Evolutionary conservation across 2,329 filamentous ascomycete genomes (phyloP), one percentile per base, ranked within the genome.

Genomic region (Mycogone perniciosa): DNA sequence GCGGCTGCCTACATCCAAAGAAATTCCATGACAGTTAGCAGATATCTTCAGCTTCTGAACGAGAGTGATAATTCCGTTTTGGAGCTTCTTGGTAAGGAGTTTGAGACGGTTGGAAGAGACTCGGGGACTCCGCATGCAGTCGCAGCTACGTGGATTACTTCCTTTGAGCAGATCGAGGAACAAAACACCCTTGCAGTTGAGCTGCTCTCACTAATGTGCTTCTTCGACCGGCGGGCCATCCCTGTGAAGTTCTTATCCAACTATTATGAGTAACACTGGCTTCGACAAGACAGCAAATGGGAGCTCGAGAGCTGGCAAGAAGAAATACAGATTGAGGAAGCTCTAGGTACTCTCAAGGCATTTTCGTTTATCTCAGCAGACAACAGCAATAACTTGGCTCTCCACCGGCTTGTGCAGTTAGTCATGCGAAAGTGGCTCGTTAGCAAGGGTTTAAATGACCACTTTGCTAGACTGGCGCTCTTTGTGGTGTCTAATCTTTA

Each of bases 401-500:
- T 69, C 53, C 67, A 69, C 51, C 57, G 63, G 9, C 62, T 69
- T 0, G 65, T 68, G 3, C 66, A 69, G 41, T 38, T 68, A 27
- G 59, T 63, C 0, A 64, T 63, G 0, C 63, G 53, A 13, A 66
- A 63, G 41, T 66, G 65, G 58, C 59, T 68, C 20, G 7, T 47
- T 4, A 38, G 9, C 26, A 29, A 30, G 11, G 35, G 30, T 4
- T 27, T 4, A 13, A 37, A 6, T 4, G 37, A 44, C 29, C 37
- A 7, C 6, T 51, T 51, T 37, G 31, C 30, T 11, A 5, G 4
- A 13, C 31, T 37, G 8, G 43, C 44, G 7, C 10, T 51, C 2
- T 27, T 46, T 6, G 43, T 20, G 6, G 31, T 51, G 29, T 46
- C 49, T 13, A 9, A 30, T 13, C 2, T 43, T 20, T 47, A 42